phyloP scores from a whole-genome alignment of 2,329 filamentous ascomycete species.

The Pezicula neosporulosa region DNA sequence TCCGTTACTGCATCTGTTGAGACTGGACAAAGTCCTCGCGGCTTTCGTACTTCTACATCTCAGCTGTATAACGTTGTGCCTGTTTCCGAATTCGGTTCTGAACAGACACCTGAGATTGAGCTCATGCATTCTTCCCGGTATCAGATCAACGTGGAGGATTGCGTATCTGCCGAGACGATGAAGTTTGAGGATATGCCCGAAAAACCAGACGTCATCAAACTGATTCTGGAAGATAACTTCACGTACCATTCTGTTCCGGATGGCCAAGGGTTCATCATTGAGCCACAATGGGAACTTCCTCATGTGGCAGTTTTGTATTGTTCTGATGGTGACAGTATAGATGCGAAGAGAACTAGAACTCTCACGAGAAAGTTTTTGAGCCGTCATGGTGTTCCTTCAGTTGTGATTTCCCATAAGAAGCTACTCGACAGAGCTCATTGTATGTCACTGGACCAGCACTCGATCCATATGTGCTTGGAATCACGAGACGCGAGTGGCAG shows the following conservation, averaged over 20 bases:
- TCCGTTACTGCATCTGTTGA: conserved; percentile 40
- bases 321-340: conserved; percentile 37
- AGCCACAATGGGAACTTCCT: conserved; percentile 43
- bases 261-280: conserved; percentile 32
- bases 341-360: conserved; percentile 34
- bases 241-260: conserved; percentile 33
- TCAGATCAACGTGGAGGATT: conserved; percentile 49
- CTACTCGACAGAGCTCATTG: conserved; percentile 32
- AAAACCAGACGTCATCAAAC: conserved; percentile 37
- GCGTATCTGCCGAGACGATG: conserved; percentile 35
- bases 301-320: conserved; percentile 48
- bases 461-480: conserved; percentile 46
- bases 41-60: conserved; percentile 31
- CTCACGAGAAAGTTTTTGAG: conserved; percentile 44
- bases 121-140: conserved; percentile 48
- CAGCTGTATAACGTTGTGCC: conserved; percentile 49
- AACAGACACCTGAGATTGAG: conserved; percentile 44
- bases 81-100: conserved; percentile 44
- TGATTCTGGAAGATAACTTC: conserved; percentile 31
- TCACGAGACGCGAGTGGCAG: conserved; percentile 31
- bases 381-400: conserved; percentile 42
- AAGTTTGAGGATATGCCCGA: conserved; percentile 26
- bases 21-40: conserved; percentile 25
- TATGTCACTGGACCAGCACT: conserved; percentile 35
- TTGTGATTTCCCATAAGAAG: conserved; percentile 44